Evolutionary conservation across 257 asterid genomes (phyloP), one percentile per base, ranked within the genome.

Genomic region (Nicotiana sylvestris): DNA sequence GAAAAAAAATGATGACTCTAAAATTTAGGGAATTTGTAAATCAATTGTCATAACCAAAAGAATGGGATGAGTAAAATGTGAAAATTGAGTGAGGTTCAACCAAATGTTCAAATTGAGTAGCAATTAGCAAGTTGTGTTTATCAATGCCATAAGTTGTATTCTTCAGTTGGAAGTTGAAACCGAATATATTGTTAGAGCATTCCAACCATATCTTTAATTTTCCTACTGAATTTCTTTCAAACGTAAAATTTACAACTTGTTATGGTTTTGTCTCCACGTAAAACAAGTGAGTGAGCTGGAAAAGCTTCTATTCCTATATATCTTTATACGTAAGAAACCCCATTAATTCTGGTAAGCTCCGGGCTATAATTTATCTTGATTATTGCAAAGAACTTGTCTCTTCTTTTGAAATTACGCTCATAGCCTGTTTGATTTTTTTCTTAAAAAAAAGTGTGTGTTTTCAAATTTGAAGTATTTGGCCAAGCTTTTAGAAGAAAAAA

Each of bases 251-350:
- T 43, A 72, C 78, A 72, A 72, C 62, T 49, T 46, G 2, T 74
- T 49, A 25, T 13, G 27, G 13, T 30, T 13, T 74, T 49, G 62
- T 74, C 62, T 49, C 15, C 80, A 74, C 62, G 80, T 74, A 49
- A 46, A 46, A n/a, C 25, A 72, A 74, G 79, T 74, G 25, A 74
- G 79, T 74, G 25, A 74, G 61, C 39, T 64, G 69, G 69, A 10
- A 29, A 76, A 57, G 2, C 15, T 21, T 10, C 3, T 57, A 51
- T 74, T 72, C 58, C 30, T 6, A 16, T 6, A 16, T 16, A 16
- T 21, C 67, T 60, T 60, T 60, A 13, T 60, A 60, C 66, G 25
- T n/a, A 4, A 9, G 66, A 9, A 60, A 29, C 66, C 30, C 32
- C 32, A 43, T 43, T 43, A 9, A 9, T 43, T 8, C 9, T 9